Conservation (phyloP, 495 filamentous ascomycete species). For the Penicillium argentinense region DNA sequence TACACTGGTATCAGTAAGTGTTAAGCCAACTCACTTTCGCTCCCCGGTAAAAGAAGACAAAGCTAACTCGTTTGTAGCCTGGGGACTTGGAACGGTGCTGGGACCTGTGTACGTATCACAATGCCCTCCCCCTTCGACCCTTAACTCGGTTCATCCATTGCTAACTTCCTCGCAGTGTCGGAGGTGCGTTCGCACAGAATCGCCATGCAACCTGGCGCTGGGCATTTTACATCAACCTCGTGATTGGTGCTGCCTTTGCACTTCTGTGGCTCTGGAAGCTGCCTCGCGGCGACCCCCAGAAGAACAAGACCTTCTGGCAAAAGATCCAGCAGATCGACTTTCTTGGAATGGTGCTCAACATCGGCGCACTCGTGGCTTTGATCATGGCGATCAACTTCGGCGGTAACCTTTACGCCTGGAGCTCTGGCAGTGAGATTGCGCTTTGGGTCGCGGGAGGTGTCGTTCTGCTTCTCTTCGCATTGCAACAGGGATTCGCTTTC, state of each 20-base stretch:
- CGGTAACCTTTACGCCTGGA: constrained; percentile 55
- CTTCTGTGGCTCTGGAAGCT: constrained; percentile 60
- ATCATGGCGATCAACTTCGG: constrained; percentile 58
- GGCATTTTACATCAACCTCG: constrained; percentile 75
- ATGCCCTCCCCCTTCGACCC: background rate
- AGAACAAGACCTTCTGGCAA: constrained; percentile 29
- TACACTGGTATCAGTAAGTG: constrained; percentile 26
- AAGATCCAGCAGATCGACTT: constrained; percentile 40
- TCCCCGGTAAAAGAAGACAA: too few relatives aligned
- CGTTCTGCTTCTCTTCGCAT: constrained; percentile 44
- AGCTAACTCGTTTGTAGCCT: too few relatives aligned
- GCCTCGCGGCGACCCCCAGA: constrained; percentile 47
- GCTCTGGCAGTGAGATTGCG: constrained; percentile 50
- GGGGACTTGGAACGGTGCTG: constrained; percentile 42
- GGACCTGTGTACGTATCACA: constrained; percentile 47
- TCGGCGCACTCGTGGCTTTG: constrained; percentile 40
- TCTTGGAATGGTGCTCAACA: constrained; percentile 31
- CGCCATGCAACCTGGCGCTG: constrained; percentile 52
- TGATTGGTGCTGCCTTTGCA: constrained; percentile 49
- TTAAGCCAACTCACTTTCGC: too few relatives aligned
- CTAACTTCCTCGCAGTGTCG: too few relatives aligned
- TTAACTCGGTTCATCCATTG: background rate
- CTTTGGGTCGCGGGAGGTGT: constrained; percentile 53
- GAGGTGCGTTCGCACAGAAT: constrained; percentile 56
- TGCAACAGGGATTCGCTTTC: constrained; percentile 53